phyloP scores from a whole-genome alignment of 768 basidiomycete species.

The Boletus reticulatus region DNA sequence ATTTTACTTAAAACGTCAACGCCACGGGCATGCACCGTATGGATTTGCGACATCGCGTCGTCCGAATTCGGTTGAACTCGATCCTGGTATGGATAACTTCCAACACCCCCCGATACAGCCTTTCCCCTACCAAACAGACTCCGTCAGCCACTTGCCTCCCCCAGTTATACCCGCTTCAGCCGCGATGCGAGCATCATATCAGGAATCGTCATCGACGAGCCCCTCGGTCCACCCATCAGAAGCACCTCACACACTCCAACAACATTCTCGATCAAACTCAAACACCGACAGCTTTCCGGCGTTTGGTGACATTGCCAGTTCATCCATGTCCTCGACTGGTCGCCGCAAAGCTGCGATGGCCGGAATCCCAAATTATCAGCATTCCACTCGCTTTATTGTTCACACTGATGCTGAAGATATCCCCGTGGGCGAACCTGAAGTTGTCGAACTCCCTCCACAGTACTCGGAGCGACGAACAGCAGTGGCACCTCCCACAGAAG shows the following conservation, averaged over 20 bases:
- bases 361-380: conserved; percentile 39
- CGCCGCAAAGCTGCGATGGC: conserved; percentile 58
- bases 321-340: conserved; percentile 37
- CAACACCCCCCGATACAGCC: conserved; percentile 37
- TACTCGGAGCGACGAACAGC: conserved; percentile 53
- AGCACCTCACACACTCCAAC: not conserved
- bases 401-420: conserved; percentile 69
- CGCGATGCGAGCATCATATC: not conserved
- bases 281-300: conserved; percentile 18
- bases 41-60: conserved; percentile 31
- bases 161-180: conserved; percentile 5
- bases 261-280: conserved; percentile 21
- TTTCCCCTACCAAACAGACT: conserved; percentile 29
- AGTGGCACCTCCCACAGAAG: not conserved
- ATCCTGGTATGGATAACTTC: conserved; percentile 17
- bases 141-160: conserved; percentile 14
- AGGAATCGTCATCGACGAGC: not conserved
- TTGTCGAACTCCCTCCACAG: conserved; percentile 75
- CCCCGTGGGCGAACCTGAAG: conserved; percentile 44
- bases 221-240: conserved; percentile 12
- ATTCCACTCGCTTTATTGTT: conserved; percentile 55
- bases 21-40: conserved; percentile 26
- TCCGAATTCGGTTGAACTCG: conserved; percentile 40
- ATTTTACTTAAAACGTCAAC: conserved; percentile 44
- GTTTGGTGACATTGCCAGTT: conserved; percentile 17